Percentiles rank a stretch among this genome's conserved stretches.
Evolutionary conservation across 495 filamentous ascomycete species (phyloP).

Genomic region (Neurospora intermedia): DNA sequence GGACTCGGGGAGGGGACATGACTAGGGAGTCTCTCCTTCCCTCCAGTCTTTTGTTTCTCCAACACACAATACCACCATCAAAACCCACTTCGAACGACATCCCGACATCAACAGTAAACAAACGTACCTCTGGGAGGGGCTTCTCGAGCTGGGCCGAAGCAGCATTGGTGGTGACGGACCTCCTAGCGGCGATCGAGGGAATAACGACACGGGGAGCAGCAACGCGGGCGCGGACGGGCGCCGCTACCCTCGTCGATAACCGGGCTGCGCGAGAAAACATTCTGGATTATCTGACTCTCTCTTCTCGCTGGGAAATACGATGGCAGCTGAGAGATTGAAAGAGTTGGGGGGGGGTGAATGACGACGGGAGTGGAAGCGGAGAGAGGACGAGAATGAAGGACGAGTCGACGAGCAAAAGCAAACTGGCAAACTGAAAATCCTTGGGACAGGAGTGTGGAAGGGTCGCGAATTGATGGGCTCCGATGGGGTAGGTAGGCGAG

Average conservation of each 20-base stretch:
- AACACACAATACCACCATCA: neutral
- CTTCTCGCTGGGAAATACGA: neutral
- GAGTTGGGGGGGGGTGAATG: neutral
- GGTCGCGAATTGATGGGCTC: neutral
- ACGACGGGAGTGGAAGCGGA: neutral
- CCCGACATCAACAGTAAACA: neutral
- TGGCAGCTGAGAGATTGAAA: neutral
- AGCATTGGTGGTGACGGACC: constrained; percentile 88
- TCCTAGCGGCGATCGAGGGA: constrained; percentile 35
- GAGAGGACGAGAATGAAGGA: neutral
- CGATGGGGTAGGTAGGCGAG: neutral
- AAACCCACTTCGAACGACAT: neutral
- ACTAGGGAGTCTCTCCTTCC: neutral
- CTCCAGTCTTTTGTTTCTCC: neutral
- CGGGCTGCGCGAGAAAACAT: constrained; percentile 46
- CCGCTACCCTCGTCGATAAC: constrained; percentile 30
- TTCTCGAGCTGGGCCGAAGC: constrained; percentile 83
- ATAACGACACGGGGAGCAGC: constrained; percentile 35
- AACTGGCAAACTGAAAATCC: neutral
- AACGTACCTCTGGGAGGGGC: constrained; percentile 58
- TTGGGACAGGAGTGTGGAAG: neutral
- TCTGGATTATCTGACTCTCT: constrained; percentile 8
- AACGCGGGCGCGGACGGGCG: constrained; percentile 27
- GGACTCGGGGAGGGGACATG: neutral
- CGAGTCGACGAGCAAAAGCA: neutral